Percentiles rank a stretch among this genome's conserved stretches.
phyloP scores from a whole-genome alignment of 192 early-diverging fungal genomes.

The Coemansia biformis region DNA sequence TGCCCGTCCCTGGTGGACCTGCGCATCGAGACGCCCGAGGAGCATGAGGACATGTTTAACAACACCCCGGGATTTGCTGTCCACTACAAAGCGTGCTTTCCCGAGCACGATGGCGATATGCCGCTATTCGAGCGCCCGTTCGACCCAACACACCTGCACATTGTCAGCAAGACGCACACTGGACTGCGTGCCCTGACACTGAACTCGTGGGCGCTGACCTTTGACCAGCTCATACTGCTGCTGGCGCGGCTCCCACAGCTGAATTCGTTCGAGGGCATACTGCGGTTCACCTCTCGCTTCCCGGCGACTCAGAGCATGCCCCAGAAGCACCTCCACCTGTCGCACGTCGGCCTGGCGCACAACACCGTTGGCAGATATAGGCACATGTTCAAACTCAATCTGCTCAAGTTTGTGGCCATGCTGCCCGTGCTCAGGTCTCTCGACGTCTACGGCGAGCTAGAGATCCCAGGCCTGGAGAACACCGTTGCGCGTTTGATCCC shows the following conservation, averaged over 20 bases:
- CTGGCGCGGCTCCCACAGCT: conserved; percentile 2
- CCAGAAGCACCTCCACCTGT: conserved; percentile 1
- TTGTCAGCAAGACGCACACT: background rate
- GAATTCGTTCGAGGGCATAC: conserved; percentile 24
- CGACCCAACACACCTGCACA: background rate
- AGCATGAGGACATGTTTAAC: conserved; percentile 30
- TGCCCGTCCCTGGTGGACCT: conserved; percentile 14
- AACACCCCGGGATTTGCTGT: background rate
- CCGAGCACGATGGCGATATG: background rate
- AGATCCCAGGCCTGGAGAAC: conserved; percentile 10
- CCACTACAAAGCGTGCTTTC: background rate
- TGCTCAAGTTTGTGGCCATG: conserved; percentile 16
- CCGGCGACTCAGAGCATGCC: background rate
- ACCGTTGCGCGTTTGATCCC: conserved; percentile 10
- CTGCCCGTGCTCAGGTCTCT: conserved; percentile 12
- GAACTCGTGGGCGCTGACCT: conserved; percentile 32
- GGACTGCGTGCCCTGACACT: conserved; percentile 13
- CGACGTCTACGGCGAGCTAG: conserved; percentile 24
- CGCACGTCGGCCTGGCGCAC: conserved; percentile 20
- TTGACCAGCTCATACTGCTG: conserved; percentile 20
- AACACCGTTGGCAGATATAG: conserved; percentile 5
- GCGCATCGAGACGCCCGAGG: conserved; percentile 20
- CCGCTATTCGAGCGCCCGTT: conserved; percentile 11
- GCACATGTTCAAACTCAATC: conserved; percentile 16
- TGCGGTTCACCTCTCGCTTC: conserved; percentile 11